Conservation (phyloP, 139 green algal genomes). For the Marvania coccoides region DNA sequence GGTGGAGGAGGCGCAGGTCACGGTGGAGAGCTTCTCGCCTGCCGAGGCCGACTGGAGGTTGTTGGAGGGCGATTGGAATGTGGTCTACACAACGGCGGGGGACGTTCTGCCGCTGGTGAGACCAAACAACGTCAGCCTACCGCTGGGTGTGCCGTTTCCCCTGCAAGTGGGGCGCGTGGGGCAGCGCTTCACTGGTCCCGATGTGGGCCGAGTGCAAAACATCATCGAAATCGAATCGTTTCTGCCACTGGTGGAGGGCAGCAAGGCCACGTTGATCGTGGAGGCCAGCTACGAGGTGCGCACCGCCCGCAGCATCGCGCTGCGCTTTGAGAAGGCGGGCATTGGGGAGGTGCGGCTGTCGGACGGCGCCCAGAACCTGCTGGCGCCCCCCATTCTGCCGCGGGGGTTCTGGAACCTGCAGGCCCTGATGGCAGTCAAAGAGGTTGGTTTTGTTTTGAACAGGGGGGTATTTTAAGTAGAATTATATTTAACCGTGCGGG, state of each 20-base stretch:
- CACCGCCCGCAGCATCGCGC: slow-evolving; percentile 27
- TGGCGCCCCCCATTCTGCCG: slow-evolving; percentile 35
- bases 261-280: slow-evolving; percentile 16
- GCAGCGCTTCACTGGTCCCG: slow-evolving; percentile 21
- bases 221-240: slow-evolving; percentile 30
- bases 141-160: neutral
- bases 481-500: neutral
- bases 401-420: slow-evolving; percentile 30
- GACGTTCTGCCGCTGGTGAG: slow-evolving; percentile 35
- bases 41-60: slow-evolving; percentile 20
- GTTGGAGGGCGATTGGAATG: slow-evolving; percentile 33
- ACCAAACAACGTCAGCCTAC: neutral
- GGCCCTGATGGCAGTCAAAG: slow-evolving; percentile 23
- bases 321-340: slow-evolving; percentile 16
- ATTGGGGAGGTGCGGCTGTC: slow-evolving; percentile 22
- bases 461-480: neutral
- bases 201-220: slow-evolving; percentile 32
- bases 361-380: slow-evolving; percentile 18
- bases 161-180: slow-evolving; percentile 30
- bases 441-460: slow-evolving; percentile 7
- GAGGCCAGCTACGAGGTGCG: slow-evolving; percentile 26
- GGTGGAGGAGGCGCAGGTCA: slow-evolving; percentile 37
- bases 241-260: slow-evolving; percentile 6
- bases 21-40: neutral
- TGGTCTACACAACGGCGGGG: slow-evolving; percentile 41